Evolutionary conservation across 257 asterid species (phyloP), one percentile per base, ranked within the genome.

Genomic region (Ballota nigra): DNA sequence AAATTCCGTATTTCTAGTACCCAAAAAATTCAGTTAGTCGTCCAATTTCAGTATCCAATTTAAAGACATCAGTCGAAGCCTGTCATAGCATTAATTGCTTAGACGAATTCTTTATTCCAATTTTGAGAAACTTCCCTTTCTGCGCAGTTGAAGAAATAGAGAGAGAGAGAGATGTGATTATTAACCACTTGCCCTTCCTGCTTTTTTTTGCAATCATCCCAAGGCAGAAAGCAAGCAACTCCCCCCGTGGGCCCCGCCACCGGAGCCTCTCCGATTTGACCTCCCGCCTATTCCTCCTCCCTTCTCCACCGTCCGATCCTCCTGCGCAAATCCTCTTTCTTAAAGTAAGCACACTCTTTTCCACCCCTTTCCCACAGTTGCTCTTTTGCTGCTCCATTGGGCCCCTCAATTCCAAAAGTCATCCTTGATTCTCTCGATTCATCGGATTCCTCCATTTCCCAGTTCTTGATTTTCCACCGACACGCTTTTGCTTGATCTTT

Each of bases 251-350:
- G 77, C 83, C 81, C 63, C 26, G 69, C 77, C 69, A 28, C 6
- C 61, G 66, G 58, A 24, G 73, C 60, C 73, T 29, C 69, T 8
- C 43, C 13, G 84, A 75, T 73, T 74, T 76, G 83, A 78, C 79
- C 78, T 13, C 76, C 84, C 83, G 80, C 74, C 56, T 68, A 71
- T 78, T 29, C 36, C 83, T 85, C 83, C 77, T 61, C 49, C 41
- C 3, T 15, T 76, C 4, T 69, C 76, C 75, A 77, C 92, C 87
- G 84, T 87, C 75, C 73, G 85, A 85, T 85, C 79, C 3, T 13
- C 75, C 56, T 31, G 71, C 76, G 23, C 53, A 15, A 1, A 26
- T 26, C 29, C 78, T 40, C 72, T n/a, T n/a, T n/a, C n/a, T n/a
- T n/a, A n/a, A n/a, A n/a, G n/a, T n/a, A n/a, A n/a, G n/a, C n/a